phyloP scores from a whole-genome alignment of 495 filamentous ascomycete genomes.

The Talaromyces borbonicus region DNA sequence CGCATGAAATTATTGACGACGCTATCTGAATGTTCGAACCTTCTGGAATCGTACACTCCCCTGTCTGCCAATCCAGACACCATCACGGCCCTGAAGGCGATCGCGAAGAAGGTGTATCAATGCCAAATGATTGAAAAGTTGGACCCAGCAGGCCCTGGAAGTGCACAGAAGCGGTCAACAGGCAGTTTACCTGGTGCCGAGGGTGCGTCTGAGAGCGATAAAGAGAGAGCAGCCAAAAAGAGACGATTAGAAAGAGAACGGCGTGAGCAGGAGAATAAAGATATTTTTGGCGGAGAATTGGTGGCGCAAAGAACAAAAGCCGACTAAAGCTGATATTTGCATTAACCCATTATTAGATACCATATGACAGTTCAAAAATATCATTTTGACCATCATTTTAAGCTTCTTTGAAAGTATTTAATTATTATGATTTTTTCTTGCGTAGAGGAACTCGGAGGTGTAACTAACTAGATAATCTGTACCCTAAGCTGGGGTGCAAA shows the following conservation, averaged over 20 bases:
- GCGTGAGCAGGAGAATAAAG: conserved; percentile 12
- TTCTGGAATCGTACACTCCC: conserved; percentile 27
- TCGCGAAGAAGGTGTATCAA: conserved; percentile 64
- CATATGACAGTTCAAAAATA: too few relatives aligned
- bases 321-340: not conserved
- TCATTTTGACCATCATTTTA: too few relatives aligned
- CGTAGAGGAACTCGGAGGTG: not conserved
- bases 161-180: conserved; percentile 33
- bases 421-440: too few relatives aligned
- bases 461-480: not conserved
- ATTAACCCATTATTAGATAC: not conserved
- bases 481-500: conserved; percentile 17
- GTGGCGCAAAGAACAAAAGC: conserved; percentile 28
- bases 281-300: conserved; percentile 35
- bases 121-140: conserved; percentile 64
- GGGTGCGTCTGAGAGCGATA: conserved; percentile 28
- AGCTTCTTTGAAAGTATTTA: too few relatives aligned
- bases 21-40: conserved; percentile 29
- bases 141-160: conserved; percentile 25
- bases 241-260: conserved; percentile 27
- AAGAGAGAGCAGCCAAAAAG: conserved; percentile 36
- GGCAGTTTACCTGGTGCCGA: conserved; percentile 10
- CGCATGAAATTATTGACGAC: conserved; percentile 34
- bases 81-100: conserved; percentile 43
- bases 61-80: conserved; percentile 36